Conservation (phyloP, 2,329 filamentous ascomycete species). For the Byssochlamys sp. region DNA sequence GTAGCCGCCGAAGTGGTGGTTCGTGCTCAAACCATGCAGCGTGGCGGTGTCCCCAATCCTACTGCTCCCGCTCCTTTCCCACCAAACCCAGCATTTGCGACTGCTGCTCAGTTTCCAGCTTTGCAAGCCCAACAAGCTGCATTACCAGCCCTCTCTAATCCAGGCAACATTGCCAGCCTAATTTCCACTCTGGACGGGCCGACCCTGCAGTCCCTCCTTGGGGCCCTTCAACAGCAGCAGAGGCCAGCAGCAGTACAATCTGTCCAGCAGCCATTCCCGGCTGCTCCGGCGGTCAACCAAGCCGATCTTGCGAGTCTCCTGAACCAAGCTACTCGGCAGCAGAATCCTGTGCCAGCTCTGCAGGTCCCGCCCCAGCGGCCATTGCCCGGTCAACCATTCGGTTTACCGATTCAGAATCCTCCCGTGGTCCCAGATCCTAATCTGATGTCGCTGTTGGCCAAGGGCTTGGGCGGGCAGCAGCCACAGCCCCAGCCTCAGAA, state of each 20-base stretch:
- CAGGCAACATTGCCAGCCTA: slow-evolving; percentile 52
- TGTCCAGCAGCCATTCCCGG: slow-evolving; percentile 25
- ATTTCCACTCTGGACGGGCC: slow-evolving; percentile 60
- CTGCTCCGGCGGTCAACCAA: slow-evolving; percentile 22
- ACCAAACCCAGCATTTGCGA: slow-evolving; percentile 25
- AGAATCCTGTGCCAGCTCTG: slow-evolving; percentile 17
- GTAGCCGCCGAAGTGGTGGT: slow-evolving; percentile 73
- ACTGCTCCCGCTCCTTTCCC: slow-evolving; percentile 13
- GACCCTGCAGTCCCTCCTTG: slow-evolving; percentile 61
- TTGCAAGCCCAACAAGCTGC: slow-evolving; percentile 22
- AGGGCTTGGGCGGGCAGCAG: slow-evolving; percentile 27
- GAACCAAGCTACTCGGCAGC: slow-evolving; percentile 29
- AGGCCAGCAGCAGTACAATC: slow-evolving; percentile 28
- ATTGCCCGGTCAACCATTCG: slow-evolving; percentile 20
- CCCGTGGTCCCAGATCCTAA: slow-evolving; percentile 25
- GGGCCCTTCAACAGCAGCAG: slow-evolving; percentile 46
- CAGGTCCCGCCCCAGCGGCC: slow-evolving; percentile 20
- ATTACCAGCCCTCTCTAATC: slow-evolving; percentile 25
- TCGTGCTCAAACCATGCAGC: slow-evolving; percentile 41
- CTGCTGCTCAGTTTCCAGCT: slow-evolving; percentile 25
- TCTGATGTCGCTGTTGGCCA: slow-evolving; percentile 29
- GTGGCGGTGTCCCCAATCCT: slow-evolving; percentile 24
- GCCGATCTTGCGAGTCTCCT: slow-evolving; percentile 35
- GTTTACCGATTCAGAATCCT: slow-evolving; percentile 18
- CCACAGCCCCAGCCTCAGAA: slow-evolving; percentile 28